These are phyloP conservation scores for Trichoderma atrobrunneum DNA, from an alignment of 2,329 filamentous ascomycete genomes.

Conservation along the genomic window DNA sequence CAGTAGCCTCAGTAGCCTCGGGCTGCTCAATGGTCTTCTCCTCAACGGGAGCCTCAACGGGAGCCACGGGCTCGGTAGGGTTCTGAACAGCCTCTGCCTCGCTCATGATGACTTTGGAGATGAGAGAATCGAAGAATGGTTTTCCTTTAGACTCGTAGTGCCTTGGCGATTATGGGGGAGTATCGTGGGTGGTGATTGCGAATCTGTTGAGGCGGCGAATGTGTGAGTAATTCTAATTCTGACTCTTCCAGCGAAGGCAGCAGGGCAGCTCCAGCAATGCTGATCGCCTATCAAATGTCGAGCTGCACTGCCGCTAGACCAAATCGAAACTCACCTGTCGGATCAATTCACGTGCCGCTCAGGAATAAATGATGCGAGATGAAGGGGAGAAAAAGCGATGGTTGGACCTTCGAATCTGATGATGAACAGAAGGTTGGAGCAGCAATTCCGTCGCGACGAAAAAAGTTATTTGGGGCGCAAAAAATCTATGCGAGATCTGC, in stretches of 20 bases:
- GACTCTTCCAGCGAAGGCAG: background rate
- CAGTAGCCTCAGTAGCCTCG: slow-evolving; percentile 13
- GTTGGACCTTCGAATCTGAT: background rate
- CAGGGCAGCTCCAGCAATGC: background rate
- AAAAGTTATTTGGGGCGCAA: slow-evolving; percentile 19
- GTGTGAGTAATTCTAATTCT: slow-evolving; percentile 14
- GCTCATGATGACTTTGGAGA: slow-evolving; percentile 35
- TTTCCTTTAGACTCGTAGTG: background rate
- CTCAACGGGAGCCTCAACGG: slow-evolving; percentile 21
- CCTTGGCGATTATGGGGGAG: background rate
- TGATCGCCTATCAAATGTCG: background rate
- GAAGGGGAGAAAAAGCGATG: background rate
- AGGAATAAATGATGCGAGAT: background rate
- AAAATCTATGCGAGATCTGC: slow-evolving; percentile 20
- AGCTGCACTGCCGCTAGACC: background rate
- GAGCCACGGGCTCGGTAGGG: slow-evolving; percentile 36
- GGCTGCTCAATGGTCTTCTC: slow-evolving; percentile 26
- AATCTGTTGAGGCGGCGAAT: background rate
- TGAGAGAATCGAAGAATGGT: background rate
- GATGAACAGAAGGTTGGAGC: slow-evolving; percentile 16
- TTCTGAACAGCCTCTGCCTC: slow-evolving; percentile 40
- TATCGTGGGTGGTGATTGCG: background rate
- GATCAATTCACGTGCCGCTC: background rate
- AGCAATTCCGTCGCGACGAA: slow-evolving; percentile 21
- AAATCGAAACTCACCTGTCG: background rate